Evolutionary conservation across 495 filamentous ascomycete species (phyloP), one percentile per base, ranked within the genome.

Genomic region (Xylaria grammica): DNA sequence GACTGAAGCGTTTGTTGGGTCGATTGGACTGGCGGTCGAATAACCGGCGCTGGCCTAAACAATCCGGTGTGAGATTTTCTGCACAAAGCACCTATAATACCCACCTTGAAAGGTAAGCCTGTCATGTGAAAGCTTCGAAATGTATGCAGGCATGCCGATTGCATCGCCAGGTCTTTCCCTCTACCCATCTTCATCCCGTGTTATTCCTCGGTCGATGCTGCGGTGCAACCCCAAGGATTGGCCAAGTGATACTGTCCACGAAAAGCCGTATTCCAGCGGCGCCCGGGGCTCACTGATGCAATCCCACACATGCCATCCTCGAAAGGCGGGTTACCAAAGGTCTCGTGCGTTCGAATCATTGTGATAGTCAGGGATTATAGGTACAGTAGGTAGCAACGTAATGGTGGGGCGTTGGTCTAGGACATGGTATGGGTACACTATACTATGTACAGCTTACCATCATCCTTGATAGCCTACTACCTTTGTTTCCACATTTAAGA

Each of bases 1-100:
- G 20, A 64, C 30, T 64, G 44, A 51, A 38, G 27, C 58, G 22
- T 24, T 40, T 38, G 15, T 19, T 19, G 9, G 60, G 63, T 56
- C 67, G 58, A 74, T 74, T 74, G 69, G 71, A 58, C 49, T 55
- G 44, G 45, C 19, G 24, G 44, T 46, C 61, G 52, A 61, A 65
- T 69, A 72, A 68, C 67, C 70, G 69, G 69, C 65, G 55, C 13
- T 66, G 67, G 65, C 67, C 69, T 69, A 63, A 69, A 70, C 62
- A 62, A 68, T 40, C 65, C 69, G 69, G 72, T 73, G 71, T 74
- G 67, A 74, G 72, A 74, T 55, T 66, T 65, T 63, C 67, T 65
- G 68, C 63, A 65, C 19, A 36, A n/a, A 36, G 22, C 32, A 34
- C 38, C 36, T 51, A 46, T 30, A 40, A 49, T 32, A 30, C 40